Percentiles rank a stretch among this genome's conserved stretches.
phyloP scores from a whole-genome alignment of 2,329 filamentous ascomycete species.

The Lasiodiplodia citricola region DNA sequence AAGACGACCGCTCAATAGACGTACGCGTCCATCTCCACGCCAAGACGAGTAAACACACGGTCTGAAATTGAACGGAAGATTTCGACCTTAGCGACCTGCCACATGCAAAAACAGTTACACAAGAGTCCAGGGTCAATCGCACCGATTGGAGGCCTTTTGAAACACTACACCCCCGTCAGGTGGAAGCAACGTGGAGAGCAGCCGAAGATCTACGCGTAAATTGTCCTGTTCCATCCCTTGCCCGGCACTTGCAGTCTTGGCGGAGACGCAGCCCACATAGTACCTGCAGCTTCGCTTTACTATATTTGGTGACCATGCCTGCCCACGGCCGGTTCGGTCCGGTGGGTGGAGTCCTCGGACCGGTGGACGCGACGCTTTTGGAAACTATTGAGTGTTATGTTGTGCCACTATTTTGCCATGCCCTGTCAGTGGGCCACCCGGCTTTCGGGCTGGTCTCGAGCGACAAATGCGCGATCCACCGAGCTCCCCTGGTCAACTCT shows the following conservation, averaged over 20 bases:
- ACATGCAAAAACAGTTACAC: not conserved
- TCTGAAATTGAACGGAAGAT: conserved; percentile 8
- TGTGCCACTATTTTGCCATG: not conserved
- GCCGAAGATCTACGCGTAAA: not conserved
- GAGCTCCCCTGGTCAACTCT: not conserved
- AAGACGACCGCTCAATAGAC: not conserved
- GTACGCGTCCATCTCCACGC: not conserved
- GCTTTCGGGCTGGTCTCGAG: not conserved
- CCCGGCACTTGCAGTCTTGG: not conserved
- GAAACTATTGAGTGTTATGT: not conserved
- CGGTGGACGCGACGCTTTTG: not conserved
- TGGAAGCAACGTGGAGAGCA: not conserved
- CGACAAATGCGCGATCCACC: conserved; percentile 7
- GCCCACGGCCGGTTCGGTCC: not conserved
- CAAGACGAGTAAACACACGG: not conserved
- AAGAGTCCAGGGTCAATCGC: not conserved
- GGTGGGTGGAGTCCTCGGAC: not conserved
- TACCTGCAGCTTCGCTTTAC: not conserved
- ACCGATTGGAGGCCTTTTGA: conserved; percentile 18
- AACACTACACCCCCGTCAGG: not conserved
- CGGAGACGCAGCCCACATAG: not conserved
- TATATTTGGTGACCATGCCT: not conserved
- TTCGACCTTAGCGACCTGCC: not conserved
- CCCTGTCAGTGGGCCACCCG: not conserved
- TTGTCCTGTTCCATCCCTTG: not conserved